Conservation (phyloP, 164 flowering plant species). For the Dillenia turbinata region DNA sequence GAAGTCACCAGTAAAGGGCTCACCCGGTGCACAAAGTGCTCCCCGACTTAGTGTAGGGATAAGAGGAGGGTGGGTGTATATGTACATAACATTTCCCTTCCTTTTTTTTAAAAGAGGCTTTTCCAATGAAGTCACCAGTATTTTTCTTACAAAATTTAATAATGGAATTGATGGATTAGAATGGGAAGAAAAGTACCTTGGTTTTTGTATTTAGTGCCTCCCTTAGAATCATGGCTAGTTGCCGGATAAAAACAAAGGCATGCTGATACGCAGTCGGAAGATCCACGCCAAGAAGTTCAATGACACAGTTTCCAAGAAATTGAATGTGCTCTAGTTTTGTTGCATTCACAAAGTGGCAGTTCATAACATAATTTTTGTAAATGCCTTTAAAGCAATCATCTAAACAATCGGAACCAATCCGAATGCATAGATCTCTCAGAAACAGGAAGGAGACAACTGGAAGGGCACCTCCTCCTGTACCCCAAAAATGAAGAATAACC, state of each 20-base stretch:
- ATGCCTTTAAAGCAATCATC: slow-evolving; percentile 86
- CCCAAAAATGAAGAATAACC: slow-evolving; percentile 94
- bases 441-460: slow-evolving; percentile 80
- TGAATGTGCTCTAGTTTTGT: slow-evolving; percentile 74
- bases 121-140: too few relatives aligned
- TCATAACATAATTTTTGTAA: slow-evolving; percentile 87
- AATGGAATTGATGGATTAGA: too few relatives aligned
- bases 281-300: slow-evolving; percentile 74
- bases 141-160: too few relatives aligned
- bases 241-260: slow-evolving; percentile 84
- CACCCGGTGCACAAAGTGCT: too few relatives aligned
- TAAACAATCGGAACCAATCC: slow-evolving; percentile 81
- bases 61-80: too few relatives aligned
- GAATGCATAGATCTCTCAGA: slow-evolving; percentile 73
- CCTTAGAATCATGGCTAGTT: slow-evolving; percentile 76
- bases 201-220: slow-evolving; percentile 69
- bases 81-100: too few relatives aligned
- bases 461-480: slow-evolving; percentile 88
- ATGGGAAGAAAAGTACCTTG: slow-evolving; percentile 35
- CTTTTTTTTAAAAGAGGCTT: too few relatives aligned
- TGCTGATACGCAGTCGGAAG: slow-evolving; percentile 81
- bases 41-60: too few relatives aligned
- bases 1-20: too few relatives aligned
- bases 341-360: slow-evolving; percentile 75
- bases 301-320: slow-evolving; percentile 75